A percentile compares a stretch with the other conserved stretches of the same genome.
phyloP scores from a whole-genome alignment of 805 yeast genomes.

The Martiniozyma abietophila region DNA sequence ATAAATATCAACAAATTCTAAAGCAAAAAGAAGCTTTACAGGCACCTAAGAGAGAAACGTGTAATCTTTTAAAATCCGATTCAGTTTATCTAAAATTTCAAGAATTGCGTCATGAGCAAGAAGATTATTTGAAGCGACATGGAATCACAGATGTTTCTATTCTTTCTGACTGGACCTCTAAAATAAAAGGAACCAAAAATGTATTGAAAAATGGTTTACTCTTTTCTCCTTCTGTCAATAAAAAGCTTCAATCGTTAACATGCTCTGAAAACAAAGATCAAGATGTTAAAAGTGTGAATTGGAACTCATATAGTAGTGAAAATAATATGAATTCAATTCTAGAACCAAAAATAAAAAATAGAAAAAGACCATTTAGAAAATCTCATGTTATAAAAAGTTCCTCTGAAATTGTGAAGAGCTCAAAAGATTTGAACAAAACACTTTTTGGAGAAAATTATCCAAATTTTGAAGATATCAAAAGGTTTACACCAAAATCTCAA shows the following conservation, averaged over 20 bases:
- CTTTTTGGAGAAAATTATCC: no score
- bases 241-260: conserved; percentile 1
- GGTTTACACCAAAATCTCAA: background rate
- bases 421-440: no score
- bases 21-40: no score
- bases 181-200: background rate
- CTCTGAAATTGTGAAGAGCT: no score
- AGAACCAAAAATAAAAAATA: background rate
- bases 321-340: conserved; percentile 1
- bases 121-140: conserved; percentile 11
- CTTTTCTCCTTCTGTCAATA: conserved; percentile 14
- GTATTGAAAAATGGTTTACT: no score
- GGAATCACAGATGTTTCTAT: conserved; percentile 20
- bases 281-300: conserved; percentile 3
- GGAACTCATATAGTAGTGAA: conserved; percentile 6
- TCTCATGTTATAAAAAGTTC: conserved; percentile 4
- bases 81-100: conserved; percentile 15
- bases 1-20: no score
- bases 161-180: conserved; percentile 3
- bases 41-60: no score
- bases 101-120: conserved; percentile 14
- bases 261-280: background rate
- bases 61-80: conserved; percentile 10
- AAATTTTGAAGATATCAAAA: no score
- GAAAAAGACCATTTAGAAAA: background rate